Conservation (phyloP, 179 eudicot species). For the Amaranthus tricolor region DNA sequence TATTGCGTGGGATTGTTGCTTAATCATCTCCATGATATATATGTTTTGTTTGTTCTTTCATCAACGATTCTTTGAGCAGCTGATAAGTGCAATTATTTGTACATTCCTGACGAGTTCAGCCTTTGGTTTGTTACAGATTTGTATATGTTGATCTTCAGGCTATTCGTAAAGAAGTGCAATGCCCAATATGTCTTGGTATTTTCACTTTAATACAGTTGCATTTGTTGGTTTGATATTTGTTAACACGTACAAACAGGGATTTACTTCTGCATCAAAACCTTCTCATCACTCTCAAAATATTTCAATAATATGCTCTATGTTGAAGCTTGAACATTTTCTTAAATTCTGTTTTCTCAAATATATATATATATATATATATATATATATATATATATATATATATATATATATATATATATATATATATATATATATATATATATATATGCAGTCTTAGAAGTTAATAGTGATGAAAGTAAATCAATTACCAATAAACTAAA, state of each 20-base stretch:
- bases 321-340: background rate
- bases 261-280: background rate
- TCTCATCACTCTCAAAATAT: background rate
- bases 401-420: no score
- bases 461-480: conserved; percentile 3
- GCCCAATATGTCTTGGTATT: conserved; percentile 65
- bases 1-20: no score
- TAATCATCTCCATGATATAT: no score
- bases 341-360: background rate
- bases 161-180: conserved; percentile 55
- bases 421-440: no score
- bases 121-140: conserved; percentile 37
- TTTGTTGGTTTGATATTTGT: background rate
- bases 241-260: background rate
- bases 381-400: no score
- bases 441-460: background rate
- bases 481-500: no score
- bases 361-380: no score
- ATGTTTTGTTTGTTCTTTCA: no score
- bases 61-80: no score
- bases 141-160: conserved; percentile 33
- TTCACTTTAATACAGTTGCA: conserved; percentile 5
- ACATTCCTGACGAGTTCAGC: background rate
- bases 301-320: no score
- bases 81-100: no score